Percentiles rank a stretch among this genome's conserved stretches.
These are phyloP conservation scores for Paratinospora sagittata DNA, from an alignment of 164 flowering plant species.

Conservation along the genomic window DNA sequence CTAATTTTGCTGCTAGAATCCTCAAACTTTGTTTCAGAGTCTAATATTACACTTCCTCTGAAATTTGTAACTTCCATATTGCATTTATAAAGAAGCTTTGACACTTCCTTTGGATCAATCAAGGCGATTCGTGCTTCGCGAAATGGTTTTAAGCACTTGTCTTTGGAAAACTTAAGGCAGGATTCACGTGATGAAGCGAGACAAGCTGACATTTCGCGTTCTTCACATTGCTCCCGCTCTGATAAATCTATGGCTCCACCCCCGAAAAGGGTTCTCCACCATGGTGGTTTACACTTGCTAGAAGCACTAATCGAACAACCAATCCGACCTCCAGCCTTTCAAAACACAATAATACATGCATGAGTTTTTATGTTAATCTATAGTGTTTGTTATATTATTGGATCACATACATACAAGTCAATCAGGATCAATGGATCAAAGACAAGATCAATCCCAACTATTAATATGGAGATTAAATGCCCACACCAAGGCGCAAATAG, in stretches of 20 bases:
- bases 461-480: neutral
- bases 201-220: constrained; percentile 31
- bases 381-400: no score
- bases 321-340: constrained; percentile 30
- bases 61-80: constrained; percentile 19
- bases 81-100: constrained; percentile 1
- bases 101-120: constrained; percentile 7
- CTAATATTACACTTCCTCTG: constrained; percentile 20
- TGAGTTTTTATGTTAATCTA: no score
- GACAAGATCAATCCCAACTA: no score
- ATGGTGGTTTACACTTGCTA: constrained; percentile 29
- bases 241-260: constrained; percentile 12
- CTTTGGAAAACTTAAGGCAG: constrained; percentile 27
- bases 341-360: no score
- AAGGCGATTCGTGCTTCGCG: constrained; percentile 26
- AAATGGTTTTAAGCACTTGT: constrained; percentile 24
- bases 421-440: no score
- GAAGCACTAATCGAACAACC: constrained; percentile 30
- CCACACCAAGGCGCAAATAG: no score
- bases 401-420: no score
- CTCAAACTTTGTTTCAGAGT: neutral
- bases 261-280: constrained; percentile 30
- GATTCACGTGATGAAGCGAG: constrained; percentile 24
- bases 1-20: neutral
- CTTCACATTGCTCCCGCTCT: constrained; percentile 31